phyloP scores from a whole-genome alignment of 2,329 filamentous ascomycete species.

The Colletotrichum acutatum region DNA sequence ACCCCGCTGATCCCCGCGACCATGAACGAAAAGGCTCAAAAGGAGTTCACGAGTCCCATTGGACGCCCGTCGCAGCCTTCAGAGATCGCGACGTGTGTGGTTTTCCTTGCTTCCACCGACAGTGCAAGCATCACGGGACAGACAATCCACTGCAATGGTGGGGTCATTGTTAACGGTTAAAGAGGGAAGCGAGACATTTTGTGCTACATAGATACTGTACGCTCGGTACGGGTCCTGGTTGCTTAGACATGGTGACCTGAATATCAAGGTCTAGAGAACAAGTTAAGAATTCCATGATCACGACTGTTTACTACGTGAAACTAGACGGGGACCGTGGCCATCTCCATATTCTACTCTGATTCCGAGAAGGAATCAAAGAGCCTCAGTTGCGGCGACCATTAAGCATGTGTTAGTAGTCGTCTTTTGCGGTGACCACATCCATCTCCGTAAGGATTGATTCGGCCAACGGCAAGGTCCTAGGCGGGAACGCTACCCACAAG shows the following conservation, averaged over 20 bases:
- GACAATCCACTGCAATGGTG: constrained; percentile 65
- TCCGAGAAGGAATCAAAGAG: background rate
- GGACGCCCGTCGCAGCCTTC: constrained; percentile 82
- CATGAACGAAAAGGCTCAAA: constrained; percentile 76
- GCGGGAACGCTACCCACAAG: constrained; percentile 22
- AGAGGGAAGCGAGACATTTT: background rate
- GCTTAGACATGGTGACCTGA: background rate
- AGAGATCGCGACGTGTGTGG: constrained; percentile 84
- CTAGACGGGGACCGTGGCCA: background rate
- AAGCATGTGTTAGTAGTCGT: background rate
- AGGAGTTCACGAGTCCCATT: constrained; percentile 80
- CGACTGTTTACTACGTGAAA: too few species aligned
- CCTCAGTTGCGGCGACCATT: too few species aligned
- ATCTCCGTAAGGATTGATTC: background rate
- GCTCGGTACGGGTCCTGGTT: background rate
- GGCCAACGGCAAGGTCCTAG: background rate
- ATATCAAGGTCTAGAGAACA: background rate
- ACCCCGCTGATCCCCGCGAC: constrained; percentile 80
- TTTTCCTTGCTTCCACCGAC: constrained; percentile 82
- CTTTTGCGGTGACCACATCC: background rate
- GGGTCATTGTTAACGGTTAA: constrained; percentile 60
- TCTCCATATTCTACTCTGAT: background rate
- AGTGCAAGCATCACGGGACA: constrained; percentile 81
- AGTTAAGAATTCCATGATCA: background rate
- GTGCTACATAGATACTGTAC: background rate